Evolutionary conservation across 2,329 filamentous ascomycete genomes (phyloP).

Genomic region (Pezizomycotina sp.): DNA sequence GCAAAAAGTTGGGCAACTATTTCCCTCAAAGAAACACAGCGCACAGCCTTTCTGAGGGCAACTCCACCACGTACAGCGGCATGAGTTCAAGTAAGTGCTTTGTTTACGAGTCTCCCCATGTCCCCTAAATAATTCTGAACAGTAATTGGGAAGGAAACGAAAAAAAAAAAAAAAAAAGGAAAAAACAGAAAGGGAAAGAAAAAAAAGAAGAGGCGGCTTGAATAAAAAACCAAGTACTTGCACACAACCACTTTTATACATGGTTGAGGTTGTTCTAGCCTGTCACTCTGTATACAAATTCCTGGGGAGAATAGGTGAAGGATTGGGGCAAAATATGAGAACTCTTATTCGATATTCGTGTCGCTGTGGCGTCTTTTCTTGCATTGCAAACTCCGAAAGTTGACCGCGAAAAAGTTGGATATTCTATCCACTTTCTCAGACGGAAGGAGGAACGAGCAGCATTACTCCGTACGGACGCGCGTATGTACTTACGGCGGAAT

Average conservation of each 20-base stretch:
- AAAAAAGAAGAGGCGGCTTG: slow-evolving; percentile 9
- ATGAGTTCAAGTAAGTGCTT: slow-evolving; percentile 13
- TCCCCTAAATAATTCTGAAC: slow-evolving; percentile 12
- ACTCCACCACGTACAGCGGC: slow-evolving; percentile 5
- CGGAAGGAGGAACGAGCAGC: too few species aligned
- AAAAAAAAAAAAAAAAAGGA: not conserved
- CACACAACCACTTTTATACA: slow-evolving; percentile 9
- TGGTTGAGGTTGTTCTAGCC: slow-evolving; percentile 10
- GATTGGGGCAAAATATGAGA: slow-evolving; percentile 1
- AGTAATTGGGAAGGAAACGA: not conserved
- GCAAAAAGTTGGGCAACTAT: slow-evolving; percentile 10
- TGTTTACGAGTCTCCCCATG: too few species aligned
- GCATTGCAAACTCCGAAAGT: not conserved
- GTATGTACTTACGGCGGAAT: too few species aligned
- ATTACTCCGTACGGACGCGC: too few species aligned
- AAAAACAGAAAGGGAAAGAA: not conserved
- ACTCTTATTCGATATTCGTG: not conserved
- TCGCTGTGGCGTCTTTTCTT: not conserved
- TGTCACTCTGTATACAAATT: slow-evolving; percentile 5
- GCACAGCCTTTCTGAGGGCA: slow-evolving; percentile 10
- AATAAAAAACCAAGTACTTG: not conserved
- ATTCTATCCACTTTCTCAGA: not conserved
- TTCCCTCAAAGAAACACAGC: slow-evolving; percentile 13
- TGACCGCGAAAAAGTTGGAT: not conserved
- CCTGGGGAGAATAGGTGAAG: slow-evolving; percentile 7